phyloP scores from a whole-genome alignment of 768 basidiomycete genomes.

The Polyporus arcularius region DNA sequence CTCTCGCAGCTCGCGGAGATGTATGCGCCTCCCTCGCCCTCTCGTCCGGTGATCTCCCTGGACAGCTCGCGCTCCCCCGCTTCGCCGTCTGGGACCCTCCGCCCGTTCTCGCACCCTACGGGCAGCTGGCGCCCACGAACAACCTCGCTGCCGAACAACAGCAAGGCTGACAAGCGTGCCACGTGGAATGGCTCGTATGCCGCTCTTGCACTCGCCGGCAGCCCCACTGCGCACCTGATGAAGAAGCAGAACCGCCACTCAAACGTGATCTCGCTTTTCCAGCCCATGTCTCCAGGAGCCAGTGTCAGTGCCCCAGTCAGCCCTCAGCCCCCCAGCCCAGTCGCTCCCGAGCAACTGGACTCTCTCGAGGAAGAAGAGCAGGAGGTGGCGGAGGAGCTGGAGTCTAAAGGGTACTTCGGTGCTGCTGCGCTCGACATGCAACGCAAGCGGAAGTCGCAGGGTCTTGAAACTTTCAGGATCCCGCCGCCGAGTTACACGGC shows the following conservation, averaged over 20 bases:
- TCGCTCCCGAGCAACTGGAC: slow-evolving; percentile 21
- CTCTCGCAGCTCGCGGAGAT: slow-evolving; percentile 82
- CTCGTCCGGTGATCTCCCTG: slow-evolving; percentile 31
- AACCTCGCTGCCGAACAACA: slow-evolving; percentile 30
- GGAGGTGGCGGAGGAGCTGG: slow-evolving; percentile 19
- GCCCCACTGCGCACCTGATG: slow-evolving; percentile 45
- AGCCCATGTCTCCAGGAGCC: slow-evolving; percentile 19
- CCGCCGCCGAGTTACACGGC: slow-evolving; percentile 29
- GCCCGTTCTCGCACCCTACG: slow-evolving; percentile 46
- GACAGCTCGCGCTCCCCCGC: slow-evolving; percentile 27
- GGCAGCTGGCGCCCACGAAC: slow-evolving; percentile 23
- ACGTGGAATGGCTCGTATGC: slow-evolving; percentile 77
- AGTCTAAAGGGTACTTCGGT: slow-evolving; percentile 50
- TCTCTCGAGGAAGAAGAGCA: slow-evolving; percentile 48
- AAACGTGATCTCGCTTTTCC: slow-evolving; percentile 52
- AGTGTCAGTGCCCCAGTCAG: slow-evolving; percentile 45
- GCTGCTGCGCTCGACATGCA: slow-evolving; percentile 62
- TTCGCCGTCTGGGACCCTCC: slow-evolving; percentile 21
- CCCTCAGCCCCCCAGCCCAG: slow-evolving; percentile 23
- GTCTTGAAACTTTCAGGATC: slow-evolving; percentile 50
- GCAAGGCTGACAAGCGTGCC: slow-evolving; percentile 49
- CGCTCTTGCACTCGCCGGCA: slow-evolving; percentile 48
- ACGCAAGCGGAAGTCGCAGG: slow-evolving; percentile 51
- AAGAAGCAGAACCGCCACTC: slow-evolving; percentile 55
- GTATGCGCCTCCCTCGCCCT: slow-evolving; percentile 81